Percentiles rank a stretch among this genome's conserved stretches.
Evolutionary conservation across 768 basidiomycete species (phyloP).

Genomic region (Mycena galericulata): DNA sequence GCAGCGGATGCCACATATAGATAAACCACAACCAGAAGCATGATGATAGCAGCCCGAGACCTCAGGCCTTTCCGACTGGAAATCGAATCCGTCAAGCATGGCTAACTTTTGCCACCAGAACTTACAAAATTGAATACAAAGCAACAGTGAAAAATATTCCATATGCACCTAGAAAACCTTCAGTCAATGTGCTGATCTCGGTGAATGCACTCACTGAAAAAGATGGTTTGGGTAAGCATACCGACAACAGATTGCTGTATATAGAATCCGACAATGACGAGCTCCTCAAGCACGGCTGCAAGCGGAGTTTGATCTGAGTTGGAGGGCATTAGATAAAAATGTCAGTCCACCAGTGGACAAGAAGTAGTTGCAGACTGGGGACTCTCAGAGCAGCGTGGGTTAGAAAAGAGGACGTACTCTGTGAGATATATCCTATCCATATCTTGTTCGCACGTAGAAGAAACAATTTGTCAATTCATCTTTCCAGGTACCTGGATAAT

Average conservation of each 20-base stretch:
- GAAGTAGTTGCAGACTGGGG: constrained; percentile 21
- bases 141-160: constrained; percentile 22
- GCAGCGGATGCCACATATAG: constrained; percentile 23
- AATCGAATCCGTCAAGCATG: constrained; percentile 18
- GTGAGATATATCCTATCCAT: constrained; percentile 16
- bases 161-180: constrained; percentile 19
- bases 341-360: constrained; percentile 17
- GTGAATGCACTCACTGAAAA: constrained; percentile 16
- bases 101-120: constrained; percentile 17
- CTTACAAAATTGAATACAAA: constrained; percentile 23
- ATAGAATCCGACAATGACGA: too few relatives aligned
- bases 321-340: constrained; percentile 16
- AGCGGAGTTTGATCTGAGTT: too few relatives aligned
- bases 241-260: too few relatives aligned
- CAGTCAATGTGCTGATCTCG: constrained; percentile 6
- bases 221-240: too few relatives aligned
- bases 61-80: too few relatives aligned
- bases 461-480: constrained; percentile 17
- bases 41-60: constrained; percentile 17
- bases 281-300: too few relatives aligned
- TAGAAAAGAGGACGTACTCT: constrained; percentile 10
- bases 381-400: constrained; percentile 12
- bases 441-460: constrained; percentile 20
- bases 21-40: constrained; percentile 29
- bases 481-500: too few relatives aligned